These are phyloP conservation scores for Acanthamoeba royreba DNA, from an alignment of 208 protist genomes.

Conservation along the genomic window DNA sequence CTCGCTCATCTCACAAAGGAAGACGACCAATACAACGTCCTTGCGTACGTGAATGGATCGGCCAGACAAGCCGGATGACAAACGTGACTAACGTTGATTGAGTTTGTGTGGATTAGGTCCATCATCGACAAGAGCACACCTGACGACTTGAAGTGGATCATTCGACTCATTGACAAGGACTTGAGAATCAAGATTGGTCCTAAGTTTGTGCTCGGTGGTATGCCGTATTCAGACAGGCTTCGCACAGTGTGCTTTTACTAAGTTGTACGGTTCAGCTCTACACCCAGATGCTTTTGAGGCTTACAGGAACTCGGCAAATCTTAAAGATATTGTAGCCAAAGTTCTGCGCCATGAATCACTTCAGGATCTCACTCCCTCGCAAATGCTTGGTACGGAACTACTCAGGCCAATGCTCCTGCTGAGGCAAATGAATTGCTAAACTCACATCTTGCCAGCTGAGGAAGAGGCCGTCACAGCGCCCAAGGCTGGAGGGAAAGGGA, in stretches of 20 bases:
- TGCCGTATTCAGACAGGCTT: not conserved
- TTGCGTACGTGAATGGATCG: not conserved
- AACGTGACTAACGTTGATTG: constrained; percentile 19
- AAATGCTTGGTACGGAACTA: not conserved
- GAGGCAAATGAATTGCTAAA: not conserved
- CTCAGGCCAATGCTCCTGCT: constrained; percentile 30
- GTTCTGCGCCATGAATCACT: not conserved
- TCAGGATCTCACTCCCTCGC: not conserved
- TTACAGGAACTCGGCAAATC: not conserved
- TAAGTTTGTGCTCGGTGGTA: constrained; percentile 38
- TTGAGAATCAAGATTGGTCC: constrained; percentile 57
- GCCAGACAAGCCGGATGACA: constrained; percentile 45
- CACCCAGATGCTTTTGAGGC: constrained; percentile 60
- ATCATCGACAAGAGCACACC: not conserved
- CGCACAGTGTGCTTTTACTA: not conserved
- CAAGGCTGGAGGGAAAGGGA: not conserved
- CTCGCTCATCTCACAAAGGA: constrained; percentile 56
- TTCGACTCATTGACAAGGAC: constrained; percentile 62
- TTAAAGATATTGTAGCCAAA: not conserved
- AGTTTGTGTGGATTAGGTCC: not conserved
- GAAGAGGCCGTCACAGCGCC: not conserved
- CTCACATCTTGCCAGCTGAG: not conserved
- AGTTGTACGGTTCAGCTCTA: constrained; percentile 1
- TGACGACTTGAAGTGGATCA: constrained; percentile 52
- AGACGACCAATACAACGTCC: constrained; percentile 55